These are phyloP conservation scores for Thozetella sp. DNA, from an alignment of 495 filamentous ascomycete species.

Conservation along the genomic window DNA sequence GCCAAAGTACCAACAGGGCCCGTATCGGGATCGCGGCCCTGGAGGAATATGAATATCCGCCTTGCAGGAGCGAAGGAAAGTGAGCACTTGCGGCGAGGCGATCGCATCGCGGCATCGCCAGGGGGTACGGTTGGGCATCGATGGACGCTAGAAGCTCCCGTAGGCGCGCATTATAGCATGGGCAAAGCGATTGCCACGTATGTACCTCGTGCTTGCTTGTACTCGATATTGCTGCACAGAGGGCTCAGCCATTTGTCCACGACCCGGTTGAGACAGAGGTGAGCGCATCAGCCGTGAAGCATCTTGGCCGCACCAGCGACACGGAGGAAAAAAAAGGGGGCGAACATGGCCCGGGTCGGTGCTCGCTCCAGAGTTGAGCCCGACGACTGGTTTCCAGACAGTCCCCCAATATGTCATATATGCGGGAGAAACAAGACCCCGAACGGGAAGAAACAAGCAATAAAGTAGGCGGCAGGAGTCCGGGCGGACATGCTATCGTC, in stretches of 20 bases:
- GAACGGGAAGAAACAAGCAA: neutral
- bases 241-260: too few species aligned
- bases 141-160: neutral
- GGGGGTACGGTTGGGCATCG: constrained; percentile 1
- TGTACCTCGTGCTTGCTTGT: too few species aligned
- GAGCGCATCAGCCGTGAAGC: neutral
- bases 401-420: too few species aligned
- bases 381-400: neutral
- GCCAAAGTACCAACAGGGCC: too few species aligned
- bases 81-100: too few species aligned
- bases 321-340: too few species aligned
- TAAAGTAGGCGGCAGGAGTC: neutral
- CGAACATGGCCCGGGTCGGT: neutral
- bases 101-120: too few species aligned
- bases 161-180: neutral
- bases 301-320: too few species aligned
- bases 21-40: too few species aligned
- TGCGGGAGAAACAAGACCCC: neutral
- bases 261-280: neutral
- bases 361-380: neutral
- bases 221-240: too few species aligned
- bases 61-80: too few species aligned
- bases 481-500: neutral
- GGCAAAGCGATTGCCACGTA: neutral
- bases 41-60: too few species aligned